Evolutionary conservation across 2,329 filamentous ascomycete genomes (phyloP).

Genomic region (Sporothrix variecibatus): DNA sequence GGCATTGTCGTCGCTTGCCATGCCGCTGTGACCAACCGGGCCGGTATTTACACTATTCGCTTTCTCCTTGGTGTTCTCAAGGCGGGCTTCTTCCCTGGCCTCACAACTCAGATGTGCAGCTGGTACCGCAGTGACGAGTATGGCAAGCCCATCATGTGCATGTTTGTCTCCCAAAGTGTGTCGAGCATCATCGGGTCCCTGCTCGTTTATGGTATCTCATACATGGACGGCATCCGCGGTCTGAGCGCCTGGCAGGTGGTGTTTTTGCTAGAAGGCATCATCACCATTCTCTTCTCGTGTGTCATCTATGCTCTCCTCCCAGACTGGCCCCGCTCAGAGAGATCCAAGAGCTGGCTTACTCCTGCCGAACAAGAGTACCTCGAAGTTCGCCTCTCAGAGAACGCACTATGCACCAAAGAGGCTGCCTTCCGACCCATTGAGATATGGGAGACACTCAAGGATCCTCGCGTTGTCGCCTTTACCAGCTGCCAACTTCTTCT

Average conservation of each 20-base stretch:
- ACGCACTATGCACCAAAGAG: background rate
- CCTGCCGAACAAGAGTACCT: background rate
- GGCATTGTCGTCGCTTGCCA: constrained; percentile 20
- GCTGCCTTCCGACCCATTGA: background rate
- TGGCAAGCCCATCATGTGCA: constrained; percentile 45
- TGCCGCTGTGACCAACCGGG: background rate
- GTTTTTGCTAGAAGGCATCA: constrained; percentile 46
- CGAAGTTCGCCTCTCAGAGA: background rate
- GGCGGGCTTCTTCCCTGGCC: constrained; percentile 46
- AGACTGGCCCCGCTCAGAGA: background rate
- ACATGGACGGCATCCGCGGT: constrained; percentile 35
- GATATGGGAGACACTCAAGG: background rate
- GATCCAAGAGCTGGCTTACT: background rate
- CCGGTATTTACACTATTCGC: background rate
- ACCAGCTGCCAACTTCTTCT: background rate
- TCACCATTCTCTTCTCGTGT: background rate
- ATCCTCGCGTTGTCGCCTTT: background rate
- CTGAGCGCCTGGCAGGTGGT: constrained; percentile 41
- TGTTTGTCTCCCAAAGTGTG: constrained; percentile 44
- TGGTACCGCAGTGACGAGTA: constrained; percentile 52
- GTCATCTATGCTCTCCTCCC: background rate
- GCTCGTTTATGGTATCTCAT: constrained; percentile 37
- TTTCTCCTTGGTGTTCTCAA: constrained; percentile 35
- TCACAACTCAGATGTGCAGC: constrained; percentile 45
- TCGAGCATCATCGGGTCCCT: constrained; percentile 41